These are phyloP conservation scores for Quercus glauca DNA, from an alignment of 306 rosid species.

Conservation along the genomic window DNA sequence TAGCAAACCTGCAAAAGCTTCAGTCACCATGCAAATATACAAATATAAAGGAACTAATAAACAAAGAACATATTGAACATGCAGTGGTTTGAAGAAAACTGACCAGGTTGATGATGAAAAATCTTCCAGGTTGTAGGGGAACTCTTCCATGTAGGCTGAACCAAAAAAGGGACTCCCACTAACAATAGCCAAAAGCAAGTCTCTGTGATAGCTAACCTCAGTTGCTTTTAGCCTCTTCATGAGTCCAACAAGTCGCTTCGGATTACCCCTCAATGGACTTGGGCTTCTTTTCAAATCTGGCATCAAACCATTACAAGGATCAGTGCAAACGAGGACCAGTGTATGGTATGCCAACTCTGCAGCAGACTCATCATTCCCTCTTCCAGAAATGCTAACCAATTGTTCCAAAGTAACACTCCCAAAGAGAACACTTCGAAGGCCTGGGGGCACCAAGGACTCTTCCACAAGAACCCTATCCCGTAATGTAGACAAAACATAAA, in stretches of 20 bases:
- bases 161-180: conserved; percentile 57
- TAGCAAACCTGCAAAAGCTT: conserved; percentile 65
- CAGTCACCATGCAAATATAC: conserved; percentile 28
- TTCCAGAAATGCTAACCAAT: conserved; percentile 57
- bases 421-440: conserved; percentile 80
- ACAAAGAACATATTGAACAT: conserved; percentile 4
- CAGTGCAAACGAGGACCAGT: conserved; percentile 71
- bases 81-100: conserved; percentile 29
- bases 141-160: conserved; percentile 79
- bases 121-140: conserved; percentile 79
- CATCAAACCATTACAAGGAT: conserved; percentile 84
- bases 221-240: conserved; percentile 73
- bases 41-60: background rate
- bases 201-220: conserved; percentile 54
- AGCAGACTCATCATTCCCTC: conserved; percentile 54
- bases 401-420: conserved; percentile 85
- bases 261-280: conserved; percentile 68
- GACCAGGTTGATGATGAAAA: conserved; percentile 67
- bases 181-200: conserved; percentile 77
- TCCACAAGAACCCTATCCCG: conserved; percentile 59
- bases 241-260: conserved; percentile 57
- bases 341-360: conserved; percentile 58
- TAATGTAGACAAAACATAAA: conserved; percentile 66
- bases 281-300: conserved; percentile 57
- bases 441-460: conserved; percentile 69